Percentiles rank a stretch among this genome's conserved stretches.
These are phyloP conservation scores for Cryptosporidium felis DNA, from an alignment of 169 alveolate genomes.

Conservation along the genomic window DNA sequence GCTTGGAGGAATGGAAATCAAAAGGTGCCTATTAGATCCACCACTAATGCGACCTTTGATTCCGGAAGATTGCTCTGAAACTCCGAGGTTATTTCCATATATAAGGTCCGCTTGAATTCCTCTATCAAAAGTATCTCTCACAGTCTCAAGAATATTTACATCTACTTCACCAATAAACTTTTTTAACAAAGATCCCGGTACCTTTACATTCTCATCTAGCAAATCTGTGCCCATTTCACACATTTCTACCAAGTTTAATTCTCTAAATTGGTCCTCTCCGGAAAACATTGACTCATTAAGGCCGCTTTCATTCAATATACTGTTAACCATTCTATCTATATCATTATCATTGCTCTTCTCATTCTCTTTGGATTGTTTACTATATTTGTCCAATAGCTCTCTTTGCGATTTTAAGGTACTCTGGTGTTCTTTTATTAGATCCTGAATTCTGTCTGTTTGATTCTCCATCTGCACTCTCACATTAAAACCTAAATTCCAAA, in stretches of 20 bases:
- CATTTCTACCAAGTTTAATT: not conserved
- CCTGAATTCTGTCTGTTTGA: slow-evolving; percentile 38
- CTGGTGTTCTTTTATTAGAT: slow-evolving; percentile 44
- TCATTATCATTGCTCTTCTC: not conserved
- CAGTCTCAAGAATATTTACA: slow-evolving; percentile 23
- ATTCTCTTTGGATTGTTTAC: not conserved
- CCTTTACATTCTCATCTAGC: not conserved
- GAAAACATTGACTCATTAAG: slow-evolving; percentile 19
- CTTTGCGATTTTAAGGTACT: slow-evolving; percentile 52
- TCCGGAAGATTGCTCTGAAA: not conserved
- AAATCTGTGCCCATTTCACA: slow-evolving; percentile 2
- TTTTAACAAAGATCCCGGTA: not conserved
- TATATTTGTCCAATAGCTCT: slow-evolving; percentile 19
- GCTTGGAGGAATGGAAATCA: slow-evolving; percentile 22
- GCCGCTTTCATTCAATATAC: slow-evolving; percentile 35
- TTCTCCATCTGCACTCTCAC: not conserved
- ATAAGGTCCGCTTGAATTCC: slow-evolving; percentile 50
- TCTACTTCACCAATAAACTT: slow-evolving; percentile 23
- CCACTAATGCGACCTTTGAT: not conserved
- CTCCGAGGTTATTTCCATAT: not conserved
- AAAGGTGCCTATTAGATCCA: not conserved
- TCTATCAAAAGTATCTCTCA: slow-evolving; percentile 41
- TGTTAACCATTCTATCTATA: slow-evolving; percentile 39
- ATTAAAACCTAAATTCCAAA: no score
- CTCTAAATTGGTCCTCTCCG: slow-evolving; percentile 16